These are phyloP conservation scores for Starmerella vitae DNA, from an alignment of 805 yeast genomes.

Conservation along the genomic window DNA sequence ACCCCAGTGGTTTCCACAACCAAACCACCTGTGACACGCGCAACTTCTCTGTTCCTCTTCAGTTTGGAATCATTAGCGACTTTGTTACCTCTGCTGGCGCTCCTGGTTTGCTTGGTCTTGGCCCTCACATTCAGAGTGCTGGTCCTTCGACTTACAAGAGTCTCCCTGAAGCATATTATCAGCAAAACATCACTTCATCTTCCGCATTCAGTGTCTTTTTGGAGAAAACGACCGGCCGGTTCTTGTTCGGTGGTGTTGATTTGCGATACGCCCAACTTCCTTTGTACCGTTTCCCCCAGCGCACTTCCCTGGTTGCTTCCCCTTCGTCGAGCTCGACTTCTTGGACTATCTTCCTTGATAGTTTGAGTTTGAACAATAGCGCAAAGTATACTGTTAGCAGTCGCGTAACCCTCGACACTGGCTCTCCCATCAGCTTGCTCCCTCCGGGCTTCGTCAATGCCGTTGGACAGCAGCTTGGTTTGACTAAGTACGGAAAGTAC, in stretches of 20 bases:
- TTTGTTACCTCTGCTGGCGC: slow-evolving; percentile 19
- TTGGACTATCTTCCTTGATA: slow-evolving; percentile 17
- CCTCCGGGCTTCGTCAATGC: slow-evolving; percentile 24
- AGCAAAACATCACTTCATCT: slow-evolving; percentile 17
- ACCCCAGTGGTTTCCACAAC: no score
- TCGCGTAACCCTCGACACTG: slow-evolving; percentile 25
- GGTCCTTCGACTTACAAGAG: slow-evolving; percentile 19
- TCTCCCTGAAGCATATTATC: slow-evolving; percentile 20
- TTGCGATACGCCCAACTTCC: slow-evolving; percentile 21
- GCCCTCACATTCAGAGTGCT: slow-evolving; percentile 21
- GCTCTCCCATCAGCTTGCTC: slow-evolving; percentile 25
- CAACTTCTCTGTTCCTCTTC: slow-evolving; percentile 16
- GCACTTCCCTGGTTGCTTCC: neutral
- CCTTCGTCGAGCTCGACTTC: slow-evolving; percentile 11
- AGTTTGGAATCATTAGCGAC: slow-evolving; percentile 24
- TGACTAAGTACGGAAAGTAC: slow-evolving; percentile 20
- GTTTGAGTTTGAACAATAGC: slow-evolving; percentile 17
- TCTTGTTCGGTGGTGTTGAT: slow-evolving; percentile 27
- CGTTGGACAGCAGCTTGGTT: slow-evolving; percentile 21
- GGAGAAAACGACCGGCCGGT: slow-evolving; percentile 21
- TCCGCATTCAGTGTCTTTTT: slow-evolving; percentile 21
- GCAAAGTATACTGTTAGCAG: slow-evolving; percentile 15
- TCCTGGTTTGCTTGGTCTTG: slow-evolving; percentile 23
- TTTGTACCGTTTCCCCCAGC: slow-evolving; percentile 20
- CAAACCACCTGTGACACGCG: neutral